Base-by-base conservation (phyloP, 768 basidiomycete species). In the Stropharia rugosoannulata region DNA sequence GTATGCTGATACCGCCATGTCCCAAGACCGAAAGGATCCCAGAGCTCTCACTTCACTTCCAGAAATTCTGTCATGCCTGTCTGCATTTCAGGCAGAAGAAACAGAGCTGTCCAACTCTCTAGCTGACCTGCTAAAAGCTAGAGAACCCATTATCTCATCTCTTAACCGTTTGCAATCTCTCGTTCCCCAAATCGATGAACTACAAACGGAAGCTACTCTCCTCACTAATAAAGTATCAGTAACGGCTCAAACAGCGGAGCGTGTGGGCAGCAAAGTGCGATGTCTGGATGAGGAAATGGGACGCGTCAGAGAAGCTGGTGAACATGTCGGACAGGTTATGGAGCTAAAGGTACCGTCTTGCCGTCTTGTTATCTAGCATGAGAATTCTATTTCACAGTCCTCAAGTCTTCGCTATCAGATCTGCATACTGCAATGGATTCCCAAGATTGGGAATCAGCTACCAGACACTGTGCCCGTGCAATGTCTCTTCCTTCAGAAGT, bases 401-500 rank as follows among this genome's bases (percentile, higher is more conserved):
- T 43, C 48, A 41, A 80, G 77, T 70, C 74, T 9, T 80, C 75
- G 12, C 63, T 80, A 22, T 57, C 69, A 55, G 72, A 69, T 36
- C 71, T 77, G 9, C 74, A 93, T 81, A 82, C 82, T 0, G 88
- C 96, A 1, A 95, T 98, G 29, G 86, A 89, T 29, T 76, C 75
- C 43, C 83, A 90, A 61, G 97, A 98, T 65, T 99, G 97, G 97
- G 97, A 99, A 68, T 83, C 90, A 2, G 97, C 97, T 3, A 86
- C 95, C 0, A 81, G 93, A 55, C 89, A 93, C 65, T 96, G 95
- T 70, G 86, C 91, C 32, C 79, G 93, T 18, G 96, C 95, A 2
- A 95, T 96, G 90, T 77, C 88, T 0, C 75, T 97, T 12, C 89
- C 95, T 1, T 65, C 73, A 6, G 84, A 88, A 41, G 86, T 99